Conservation (phyloP, 768 basidiomycete genomes). For the Lanmaoa rubissima region DNA sequence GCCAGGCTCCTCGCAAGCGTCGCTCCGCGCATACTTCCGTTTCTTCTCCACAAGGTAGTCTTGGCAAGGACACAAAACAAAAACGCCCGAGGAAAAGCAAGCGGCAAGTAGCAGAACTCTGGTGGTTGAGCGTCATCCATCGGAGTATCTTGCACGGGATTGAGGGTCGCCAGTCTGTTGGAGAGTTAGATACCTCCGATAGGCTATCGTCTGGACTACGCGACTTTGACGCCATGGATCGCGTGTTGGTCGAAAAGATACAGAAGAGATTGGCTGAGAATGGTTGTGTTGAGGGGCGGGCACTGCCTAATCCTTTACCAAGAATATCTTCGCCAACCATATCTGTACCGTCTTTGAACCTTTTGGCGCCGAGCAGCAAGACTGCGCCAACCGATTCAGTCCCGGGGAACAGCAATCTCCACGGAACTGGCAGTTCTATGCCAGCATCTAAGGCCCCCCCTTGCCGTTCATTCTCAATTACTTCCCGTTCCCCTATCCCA, state of each 20-base stretch:
- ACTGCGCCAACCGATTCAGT: not conserved
- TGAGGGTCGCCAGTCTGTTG: conserved; percentile 11
- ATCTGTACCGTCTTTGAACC: conserved; percentile 21
- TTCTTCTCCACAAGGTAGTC: conserved; percentile 20
- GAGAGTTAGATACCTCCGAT: conserved; percentile 3
- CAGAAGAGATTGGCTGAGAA: conserved; percentile 31
- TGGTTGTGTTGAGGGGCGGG: conserved; percentile 30
- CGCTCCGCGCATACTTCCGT: conserved; percentile 34
- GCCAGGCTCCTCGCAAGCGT: conserved; percentile 28
- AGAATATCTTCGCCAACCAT: conserved; percentile 25
- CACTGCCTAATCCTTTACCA: conserved; percentile 17
- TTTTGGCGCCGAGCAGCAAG: conserved; percentile 13
- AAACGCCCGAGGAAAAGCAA: conserved; percentile 34
- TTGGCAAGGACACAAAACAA: conserved; percentile 17
- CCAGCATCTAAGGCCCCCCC: not conserved
- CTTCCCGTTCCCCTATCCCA: conserved; percentile 3
- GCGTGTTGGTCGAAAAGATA: conserved; percentile 32
- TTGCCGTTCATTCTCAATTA: conserved; percentile 1
- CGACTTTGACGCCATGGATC: conserved; percentile 32
- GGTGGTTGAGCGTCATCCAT: conserved; percentile 38
- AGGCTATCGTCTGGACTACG: not conserved
- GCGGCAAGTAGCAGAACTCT: conserved; percentile 33
- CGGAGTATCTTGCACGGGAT: conserved; percentile 32
- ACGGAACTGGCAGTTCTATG: not conserved
- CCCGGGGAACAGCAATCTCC: not conserved